Base-by-base conservation (phyloP, 2,329 filamentous ascomycete genomes). In the Cytospora leucostoma region DNA sequence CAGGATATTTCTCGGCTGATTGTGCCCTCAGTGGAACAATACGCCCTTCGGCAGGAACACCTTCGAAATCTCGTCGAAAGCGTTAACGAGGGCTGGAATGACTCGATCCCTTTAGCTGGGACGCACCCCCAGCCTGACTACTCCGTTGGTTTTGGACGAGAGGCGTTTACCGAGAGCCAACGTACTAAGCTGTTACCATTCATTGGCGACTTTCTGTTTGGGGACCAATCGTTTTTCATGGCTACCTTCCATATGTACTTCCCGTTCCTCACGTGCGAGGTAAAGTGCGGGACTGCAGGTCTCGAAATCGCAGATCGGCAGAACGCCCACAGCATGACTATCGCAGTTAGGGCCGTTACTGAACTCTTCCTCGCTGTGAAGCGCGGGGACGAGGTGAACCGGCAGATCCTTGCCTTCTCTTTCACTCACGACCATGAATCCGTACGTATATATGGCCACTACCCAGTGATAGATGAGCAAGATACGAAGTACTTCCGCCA, bases 221-320 rank as follows among this genome's bases (percentile, higher is more conserved):
- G 71, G 15, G 72, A 77, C 61, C 68, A 68, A 57, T 82, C 75
- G 21, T 75, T 70, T 65, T 80, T 82, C 59, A 78, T 79, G 72
- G 76, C 68, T 10, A 83, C 77, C 12, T 78, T 74, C 59, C 70
- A 76, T 6, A 81, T 82, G 73, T 79, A 77, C 71, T 82, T 84
- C 66, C 79, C 79, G 3, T 84, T 82, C 66, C 71, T 84, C 0
- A 76, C 77, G 0, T 80, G 75, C 68, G 78, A 84, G 68, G 78
- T 82, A 1, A 81, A 82, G 69, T 80, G 75, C 64, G 74, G 78
- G 51, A 68, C 70, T 34, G 71, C 66, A 33, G 72, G 68, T 1
- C 76, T 79, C 7, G 70, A 77, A 56, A 60, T 76, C 13, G 75
- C 76, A 2, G 75, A 78, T 63, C 71, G 74, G 56, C 73, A 78